A percentile compares a stretch with the other conserved stretches of the same genome.
Conservation (phyloP, 805 yeast genomes). For the Yamadazyma phyllophila region DNA sequence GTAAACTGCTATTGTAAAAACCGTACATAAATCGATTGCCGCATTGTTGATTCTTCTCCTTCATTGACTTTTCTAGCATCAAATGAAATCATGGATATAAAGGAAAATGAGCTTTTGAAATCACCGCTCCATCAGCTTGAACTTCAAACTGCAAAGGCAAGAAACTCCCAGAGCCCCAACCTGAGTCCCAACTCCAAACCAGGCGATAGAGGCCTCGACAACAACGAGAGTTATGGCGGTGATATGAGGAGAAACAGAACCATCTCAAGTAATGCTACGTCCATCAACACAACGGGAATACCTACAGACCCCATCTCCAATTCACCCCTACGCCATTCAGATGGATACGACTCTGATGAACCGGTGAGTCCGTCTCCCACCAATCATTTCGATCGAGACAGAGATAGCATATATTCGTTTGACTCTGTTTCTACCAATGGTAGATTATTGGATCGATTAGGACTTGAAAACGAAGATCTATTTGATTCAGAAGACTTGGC, state of each 20-base stretch:
- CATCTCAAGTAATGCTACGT: neutral
- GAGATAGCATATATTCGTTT: conserved; percentile 41
- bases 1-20: no score
- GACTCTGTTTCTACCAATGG: conserved; percentile 45
- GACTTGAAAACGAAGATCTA: conserved; percentile 25
- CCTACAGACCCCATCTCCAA: neutral
- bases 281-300: neutral
- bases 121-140: conserved; percentile 25
- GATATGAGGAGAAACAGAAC: neutral
- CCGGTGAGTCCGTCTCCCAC: neutral
- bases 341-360: neutral
- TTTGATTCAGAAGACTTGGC: conserved; percentile 15
- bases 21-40: no score
- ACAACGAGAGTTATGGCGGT: no score
- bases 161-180: conserved; percentile 7
- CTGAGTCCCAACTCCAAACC: conserved; percentile 6
- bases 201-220: no score
- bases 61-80: neutral
- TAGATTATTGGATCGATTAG: conserved; percentile 38
- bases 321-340: neutral
- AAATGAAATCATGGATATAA: neutral
- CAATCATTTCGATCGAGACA: conserved; percentile 17
- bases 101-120: conserved; percentile 9
- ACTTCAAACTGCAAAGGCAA: conserved; percentile 18
- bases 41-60: no score